Evolutionary conservation across 1,139 yeast genomes (phyloP).

Genomic region (Candida sanyaensis): DNA sequence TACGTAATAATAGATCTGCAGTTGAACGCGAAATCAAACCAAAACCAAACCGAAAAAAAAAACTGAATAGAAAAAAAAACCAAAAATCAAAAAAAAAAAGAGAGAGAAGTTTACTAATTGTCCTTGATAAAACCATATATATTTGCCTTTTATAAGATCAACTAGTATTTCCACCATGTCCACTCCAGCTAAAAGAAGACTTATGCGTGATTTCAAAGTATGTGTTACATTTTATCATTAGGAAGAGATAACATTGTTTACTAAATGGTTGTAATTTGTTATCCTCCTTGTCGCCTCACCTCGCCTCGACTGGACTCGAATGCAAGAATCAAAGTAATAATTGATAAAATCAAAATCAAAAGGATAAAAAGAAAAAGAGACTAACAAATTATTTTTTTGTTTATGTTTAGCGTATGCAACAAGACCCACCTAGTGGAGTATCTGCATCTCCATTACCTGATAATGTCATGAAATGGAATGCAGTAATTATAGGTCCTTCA

Average conservation of each 20-base stretch:
- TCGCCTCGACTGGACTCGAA: no score
- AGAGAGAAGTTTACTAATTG: no score
- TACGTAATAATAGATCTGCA: no score
- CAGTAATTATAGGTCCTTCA: constrained; percentile 95
- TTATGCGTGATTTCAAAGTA: constrained; percentile 96
- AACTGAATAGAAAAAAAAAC: no score
- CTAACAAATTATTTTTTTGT: background rate
- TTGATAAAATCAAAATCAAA: no score
- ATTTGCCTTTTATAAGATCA: no score
- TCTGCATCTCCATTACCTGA: constrained; percentile 97
- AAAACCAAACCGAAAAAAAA: no score
- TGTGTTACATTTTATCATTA: constrained; percentile 20
- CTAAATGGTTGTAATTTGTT: no score
- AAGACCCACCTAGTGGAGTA: constrained; percentile 97
- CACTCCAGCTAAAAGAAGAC: constrained; percentile 96
- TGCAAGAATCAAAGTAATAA: background rate
- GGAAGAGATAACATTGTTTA: background rate
- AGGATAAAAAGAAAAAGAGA: background rate
- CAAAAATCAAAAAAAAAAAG: no score
- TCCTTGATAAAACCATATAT: no score
- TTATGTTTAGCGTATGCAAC: constrained; percentile 75
- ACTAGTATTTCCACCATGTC: constrained; percentile 56
- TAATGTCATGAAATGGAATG: constrained; percentile 97
- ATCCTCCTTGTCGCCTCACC: no score
- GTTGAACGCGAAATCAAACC: no score